Conservation (phyloP, 164 flowering plant species). For the Macadamia tetraphylla region DNA sequence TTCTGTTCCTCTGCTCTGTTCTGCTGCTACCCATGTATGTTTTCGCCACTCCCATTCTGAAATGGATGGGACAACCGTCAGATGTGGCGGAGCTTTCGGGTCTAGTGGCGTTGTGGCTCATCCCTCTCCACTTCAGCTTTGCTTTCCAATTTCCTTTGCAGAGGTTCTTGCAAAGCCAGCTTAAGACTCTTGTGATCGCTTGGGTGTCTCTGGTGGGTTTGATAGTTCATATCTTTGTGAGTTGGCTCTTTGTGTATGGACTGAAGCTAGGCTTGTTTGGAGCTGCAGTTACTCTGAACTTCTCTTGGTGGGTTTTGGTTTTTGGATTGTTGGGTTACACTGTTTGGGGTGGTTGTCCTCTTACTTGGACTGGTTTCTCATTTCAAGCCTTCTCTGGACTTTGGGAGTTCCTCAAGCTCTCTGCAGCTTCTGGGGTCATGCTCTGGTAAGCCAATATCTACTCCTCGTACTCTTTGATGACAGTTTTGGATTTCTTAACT, state of each 20-base stretch:
- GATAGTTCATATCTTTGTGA: conserved; percentile 17
- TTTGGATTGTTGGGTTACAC: conserved; percentile 21
- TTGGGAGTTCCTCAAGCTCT: conserved; percentile 39
- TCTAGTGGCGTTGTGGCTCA: conserved; percentile 26
- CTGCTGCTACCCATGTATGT: conserved; percentile 36
- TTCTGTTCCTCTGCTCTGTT: conserved; percentile 27
- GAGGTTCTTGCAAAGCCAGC: conserved; percentile 40
- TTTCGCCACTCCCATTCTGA: conserved; percentile 38
- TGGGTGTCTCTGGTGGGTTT: conserved; percentile 22
- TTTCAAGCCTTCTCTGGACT: conserved; percentile 34
- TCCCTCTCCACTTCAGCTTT: conserved; percentile 33
- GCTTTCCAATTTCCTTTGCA: conserved; percentile 30
- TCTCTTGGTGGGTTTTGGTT: conserved; percentile 36
- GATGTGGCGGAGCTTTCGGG: conserved; percentile 42
- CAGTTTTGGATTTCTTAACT: too few relatives aligned
- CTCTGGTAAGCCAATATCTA: conserved; percentile 18
- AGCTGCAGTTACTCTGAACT: conserved; percentile 13
- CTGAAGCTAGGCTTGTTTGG: conserved; percentile 30
- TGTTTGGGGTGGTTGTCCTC: conserved; percentile 30
- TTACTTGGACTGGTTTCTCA: conserved; percentile 42
- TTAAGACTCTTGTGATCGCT: conserved; percentile 27
- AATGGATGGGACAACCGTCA: conserved; percentile 30
- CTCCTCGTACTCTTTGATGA: background rate
- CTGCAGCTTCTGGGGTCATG: conserved; percentile 43
- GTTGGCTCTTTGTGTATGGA: conserved; percentile 31